Conservation (phyloP, 352 stramenopile genomes). For the Pythium apleroticum region DNA sequence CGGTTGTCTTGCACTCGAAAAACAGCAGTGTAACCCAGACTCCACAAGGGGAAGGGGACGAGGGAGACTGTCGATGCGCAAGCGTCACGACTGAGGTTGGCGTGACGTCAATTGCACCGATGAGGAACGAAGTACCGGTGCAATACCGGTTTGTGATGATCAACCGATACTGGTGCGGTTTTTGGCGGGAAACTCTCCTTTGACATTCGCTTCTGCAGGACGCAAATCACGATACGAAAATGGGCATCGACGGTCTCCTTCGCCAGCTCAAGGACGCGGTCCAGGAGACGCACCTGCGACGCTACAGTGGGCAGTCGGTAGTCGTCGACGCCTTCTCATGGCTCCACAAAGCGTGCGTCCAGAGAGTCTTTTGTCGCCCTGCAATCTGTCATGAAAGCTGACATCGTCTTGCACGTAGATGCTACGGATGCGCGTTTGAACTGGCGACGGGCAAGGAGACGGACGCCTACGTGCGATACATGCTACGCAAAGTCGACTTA, state of each 20-base stretch:
- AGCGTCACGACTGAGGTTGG: conserved; percentile 17
- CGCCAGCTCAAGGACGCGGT: conserved; percentile 57
- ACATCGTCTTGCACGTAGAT: conserved; percentile 31
- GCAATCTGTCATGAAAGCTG: not conserved
- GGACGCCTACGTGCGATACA: conserved; percentile 67
- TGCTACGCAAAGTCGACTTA: conserved; percentile 74
- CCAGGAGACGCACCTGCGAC: conserved; percentile 48
- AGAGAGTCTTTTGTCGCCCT: not conserved
- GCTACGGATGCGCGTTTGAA: conserved; percentile 78
- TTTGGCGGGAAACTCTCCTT: conserved; percentile 34
- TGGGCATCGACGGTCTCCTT: conserved; percentile 73
- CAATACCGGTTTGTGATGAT: not conserved
- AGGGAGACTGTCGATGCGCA: conserved; percentile 5
- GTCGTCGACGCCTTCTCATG: conserved; percentile 76
- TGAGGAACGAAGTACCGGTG: not conserved
- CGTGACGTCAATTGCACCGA: conserved; percentile 3
- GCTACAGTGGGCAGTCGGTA: conserved; percentile 54
- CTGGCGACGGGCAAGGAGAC: conserved; percentile 62
- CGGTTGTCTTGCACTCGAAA: not conserved
- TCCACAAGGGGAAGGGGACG: not conserved
- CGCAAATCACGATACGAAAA: conserved; percentile 12
- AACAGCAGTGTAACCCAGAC: not conserved
- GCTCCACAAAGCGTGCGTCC: conserved; percentile 79
- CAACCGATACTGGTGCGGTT: not conserved
- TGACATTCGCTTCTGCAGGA: too few relatives aligned